Percentiles rank a stretch among this genome's conserved stretches.
Conservation (phyloP, 768 basidiomycete genomes). For the Mycena galericulata region DNA sequence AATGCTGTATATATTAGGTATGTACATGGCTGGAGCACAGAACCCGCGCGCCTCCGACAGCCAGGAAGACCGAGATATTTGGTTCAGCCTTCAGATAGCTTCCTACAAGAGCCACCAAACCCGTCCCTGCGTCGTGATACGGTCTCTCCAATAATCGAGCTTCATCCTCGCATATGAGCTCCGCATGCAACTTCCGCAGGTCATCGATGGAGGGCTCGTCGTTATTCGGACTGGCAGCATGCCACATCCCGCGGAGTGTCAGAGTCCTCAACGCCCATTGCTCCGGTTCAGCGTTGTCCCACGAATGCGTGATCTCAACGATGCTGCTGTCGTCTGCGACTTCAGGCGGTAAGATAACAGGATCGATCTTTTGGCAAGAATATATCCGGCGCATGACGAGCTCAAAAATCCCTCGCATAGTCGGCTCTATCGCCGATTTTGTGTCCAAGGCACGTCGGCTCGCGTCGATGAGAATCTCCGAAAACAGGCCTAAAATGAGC, state of each 20-base stretch:
- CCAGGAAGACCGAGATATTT: constrained; percentile 2
- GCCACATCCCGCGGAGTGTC: constrained; percentile 23
- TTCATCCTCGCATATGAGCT: constrained; percentile 1
- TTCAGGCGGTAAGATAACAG: background rate
- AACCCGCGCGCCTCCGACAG: constrained; percentile 22
- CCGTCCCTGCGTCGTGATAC: background rate
- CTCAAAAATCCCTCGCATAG: background rate
- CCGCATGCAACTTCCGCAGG: constrained; percentile 3
- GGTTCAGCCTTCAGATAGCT: constrained; percentile 12
- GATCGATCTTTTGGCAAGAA: background rate
- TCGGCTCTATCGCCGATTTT: background rate
- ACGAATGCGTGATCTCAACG: background rate
- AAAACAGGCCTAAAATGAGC: background rate
- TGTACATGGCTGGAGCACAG: no score
- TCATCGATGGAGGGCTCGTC: constrained; percentile 9
- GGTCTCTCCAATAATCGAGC: background rate
- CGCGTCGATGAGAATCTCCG: background rate
- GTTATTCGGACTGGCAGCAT: background rate
- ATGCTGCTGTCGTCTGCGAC: background rate
- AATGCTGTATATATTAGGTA: background rate
- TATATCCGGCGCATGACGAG: background rate
- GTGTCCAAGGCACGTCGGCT: background rate
- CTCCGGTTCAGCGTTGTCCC: no score
- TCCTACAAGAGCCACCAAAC: constrained; percentile 1
- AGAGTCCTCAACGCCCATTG: background rate